Conservation (phyloP, 345 rosid species). For the Anastatica hierochuntica region DNA sequence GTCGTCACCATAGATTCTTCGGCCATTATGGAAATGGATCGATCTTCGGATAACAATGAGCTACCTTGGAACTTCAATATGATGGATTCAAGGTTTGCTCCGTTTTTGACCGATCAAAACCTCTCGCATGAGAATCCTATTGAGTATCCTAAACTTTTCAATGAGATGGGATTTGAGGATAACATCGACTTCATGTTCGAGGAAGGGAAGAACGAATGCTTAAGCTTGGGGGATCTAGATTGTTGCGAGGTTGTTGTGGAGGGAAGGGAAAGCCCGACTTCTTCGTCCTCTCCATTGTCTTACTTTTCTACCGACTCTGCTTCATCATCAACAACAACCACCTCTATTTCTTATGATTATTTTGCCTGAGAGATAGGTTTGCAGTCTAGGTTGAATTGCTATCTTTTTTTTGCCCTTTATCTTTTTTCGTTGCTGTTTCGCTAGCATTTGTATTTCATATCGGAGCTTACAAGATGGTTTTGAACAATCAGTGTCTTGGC, state of each 20-base stretch:
- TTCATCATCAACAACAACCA: slow-evolving; percentile 22
- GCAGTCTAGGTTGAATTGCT: slow-evolving; percentile 6
- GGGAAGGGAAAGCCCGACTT: slow-evolving; percentile 27
- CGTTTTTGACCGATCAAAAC: slow-evolving; percentile 24
- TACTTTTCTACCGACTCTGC: slow-evolving; percentile 25
- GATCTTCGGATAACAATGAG: slow-evolving; percentile 27
- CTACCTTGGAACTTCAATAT: slow-evolving; percentile 52
- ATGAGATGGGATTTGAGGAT: slow-evolving; percentile 57
- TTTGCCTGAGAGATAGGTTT: slow-evolving; percentile 27
- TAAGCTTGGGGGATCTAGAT: slow-evolving; percentile 14
- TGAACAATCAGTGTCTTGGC: background rate
- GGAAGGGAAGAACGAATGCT: slow-evolving; percentile 15
- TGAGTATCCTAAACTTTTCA: slow-evolving; percentile 51
- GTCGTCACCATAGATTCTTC: slow-evolving; percentile 32
- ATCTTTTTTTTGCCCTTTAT: slow-evolving; percentile 5
- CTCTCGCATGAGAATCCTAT: slow-evolving; percentile 26
- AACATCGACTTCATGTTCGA: slow-evolving; percentile 70
- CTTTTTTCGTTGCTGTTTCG: background rate
- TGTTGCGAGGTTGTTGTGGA: slow-evolving; percentile 24
- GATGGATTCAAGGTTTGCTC: slow-evolving; percentile 43
- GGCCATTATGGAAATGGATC: slow-evolving; percentile 23
- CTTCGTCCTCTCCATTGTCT: slow-evolving; percentile 27
- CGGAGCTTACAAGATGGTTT: slow-evolving; percentile 19
- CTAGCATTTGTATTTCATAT: slow-evolving; percentile 18
- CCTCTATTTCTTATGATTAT: slow-evolving; percentile 47